These are phyloP conservation scores for Alternaria solani DNA, from an alignment of 2,329 filamentous ascomycete species.

Conservation along the genomic window DNA sequence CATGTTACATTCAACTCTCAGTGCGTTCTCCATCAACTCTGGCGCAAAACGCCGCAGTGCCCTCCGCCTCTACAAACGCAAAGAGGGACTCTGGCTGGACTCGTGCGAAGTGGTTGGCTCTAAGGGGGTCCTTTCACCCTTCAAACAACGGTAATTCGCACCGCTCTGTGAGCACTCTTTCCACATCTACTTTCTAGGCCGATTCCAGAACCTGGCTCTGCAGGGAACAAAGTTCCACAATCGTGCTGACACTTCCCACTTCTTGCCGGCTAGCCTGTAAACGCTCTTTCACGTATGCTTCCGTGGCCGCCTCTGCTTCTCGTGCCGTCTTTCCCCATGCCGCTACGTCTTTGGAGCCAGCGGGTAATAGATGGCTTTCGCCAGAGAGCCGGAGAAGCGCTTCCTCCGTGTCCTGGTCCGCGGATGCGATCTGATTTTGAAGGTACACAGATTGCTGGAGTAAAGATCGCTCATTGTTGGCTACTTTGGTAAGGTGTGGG, in stretches of 20 bases:
- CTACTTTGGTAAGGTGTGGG: constrained; percentile 33
- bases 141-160: too few species aligned
- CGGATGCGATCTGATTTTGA: constrained; percentile 39
- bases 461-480: constrained; percentile 41
- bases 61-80: too few species aligned
- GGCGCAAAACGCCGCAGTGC: too few species aligned
- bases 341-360: constrained; percentile 37
- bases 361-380: constrained; percentile 50
- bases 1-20: too few species aligned
- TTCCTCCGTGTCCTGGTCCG: constrained; percentile 41
- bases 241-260: constrained; percentile 31
- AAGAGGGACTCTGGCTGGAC: too few species aligned
- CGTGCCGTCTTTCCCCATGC: constrained; percentile 38
- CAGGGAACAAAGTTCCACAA: constrained; percentile 41
- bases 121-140: too few species aligned
- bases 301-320: constrained; percentile 31
- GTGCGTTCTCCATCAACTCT: neutral
- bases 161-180: too few species aligned
- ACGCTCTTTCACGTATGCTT: constrained; percentile 25
- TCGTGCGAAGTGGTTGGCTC: too few species aligned
- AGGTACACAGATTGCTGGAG: constrained; percentile 48
- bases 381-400: constrained; percentile 46
- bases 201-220: constrained; percentile 31
- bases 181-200: neutral
- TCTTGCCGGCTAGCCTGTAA: constrained; percentile 36